Percentiles rank a stretch among this genome's conserved stretches.
These are phyloP conservation scores for Metschnikowia santaceciliae DNA, from an alignment of 805 yeast species.

Conservation along the genomic window DNA sequence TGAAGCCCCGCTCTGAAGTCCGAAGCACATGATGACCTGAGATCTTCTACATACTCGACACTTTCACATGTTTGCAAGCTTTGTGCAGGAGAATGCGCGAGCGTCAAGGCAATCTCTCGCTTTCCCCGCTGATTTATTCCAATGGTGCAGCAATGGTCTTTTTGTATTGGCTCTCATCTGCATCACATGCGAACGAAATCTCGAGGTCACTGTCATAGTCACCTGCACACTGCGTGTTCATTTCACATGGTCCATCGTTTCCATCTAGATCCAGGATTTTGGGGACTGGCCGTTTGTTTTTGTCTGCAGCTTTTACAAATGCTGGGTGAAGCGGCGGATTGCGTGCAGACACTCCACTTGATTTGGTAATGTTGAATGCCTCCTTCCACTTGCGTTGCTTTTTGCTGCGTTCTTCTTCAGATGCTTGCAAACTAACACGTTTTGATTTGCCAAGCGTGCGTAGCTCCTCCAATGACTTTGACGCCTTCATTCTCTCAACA, in stretches of 20 bases:
- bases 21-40: conserved; percentile 1
- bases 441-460: conserved; percentile 13
- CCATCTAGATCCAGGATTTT: conserved; percentile 4
- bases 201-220: conserved; percentile 28
- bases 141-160: conserved; percentile 7
- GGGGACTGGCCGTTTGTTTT: background rate
- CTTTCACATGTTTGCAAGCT: background rate
- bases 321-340: background rate
- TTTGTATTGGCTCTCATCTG: conserved; percentile 18
- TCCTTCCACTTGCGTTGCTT: conserved; percentile 22
- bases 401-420: conserved; percentile 17
- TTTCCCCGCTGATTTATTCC: conserved; percentile 2
- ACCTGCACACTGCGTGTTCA: background rate
- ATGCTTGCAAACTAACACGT: conserved; percentile 13
- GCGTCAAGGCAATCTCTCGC: background rate
- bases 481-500: conserved; percentile 4
- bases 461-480: conserved; percentile 15
- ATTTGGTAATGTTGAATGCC: conserved; percentile 14
- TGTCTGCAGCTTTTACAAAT: background rate
- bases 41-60: background rate
- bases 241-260: conserved; percentile 3
- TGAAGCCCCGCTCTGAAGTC: background rate
- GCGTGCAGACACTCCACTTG: background rate
- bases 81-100: conserved; percentile 2
- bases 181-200: conserved; percentile 27